A percentile compares a stretch with the other conserved stretches of the same genome.
These are phyloP conservation scores for Picea glauca DNA, from an alignment of 75 land plant species.

Conservation along the genomic window DNA sequence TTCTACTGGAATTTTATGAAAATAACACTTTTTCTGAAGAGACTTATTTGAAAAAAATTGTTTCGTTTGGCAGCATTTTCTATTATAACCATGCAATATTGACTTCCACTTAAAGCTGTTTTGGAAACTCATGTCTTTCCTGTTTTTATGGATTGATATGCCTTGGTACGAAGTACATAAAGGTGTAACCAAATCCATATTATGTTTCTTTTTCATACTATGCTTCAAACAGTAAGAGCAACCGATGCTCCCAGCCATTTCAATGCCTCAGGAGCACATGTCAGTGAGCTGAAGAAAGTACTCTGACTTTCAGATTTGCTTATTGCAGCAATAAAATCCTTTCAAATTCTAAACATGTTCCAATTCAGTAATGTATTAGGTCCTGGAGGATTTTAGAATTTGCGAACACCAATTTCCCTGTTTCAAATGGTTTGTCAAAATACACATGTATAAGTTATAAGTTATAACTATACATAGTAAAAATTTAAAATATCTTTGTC, in stretches of 20 bases:
- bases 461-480: neutral
- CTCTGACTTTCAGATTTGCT: neutral
- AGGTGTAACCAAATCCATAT: neutral
- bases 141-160: neutral
- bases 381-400: neutral
- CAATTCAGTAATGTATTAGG: neutral
- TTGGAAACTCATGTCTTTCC: neutral
- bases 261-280: neutral
- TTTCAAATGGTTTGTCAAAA: conserved; percentile 1
- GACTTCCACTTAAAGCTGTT: neutral
- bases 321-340: neutral
- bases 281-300: neutral
- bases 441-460: neutral
- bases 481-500: neutral
- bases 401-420: conserved; percentile 2
- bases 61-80: neutral
- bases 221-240: neutral
- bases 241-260: neutral
- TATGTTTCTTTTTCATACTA: neutral
- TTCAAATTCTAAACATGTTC: neutral
- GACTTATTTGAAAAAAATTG: neutral
- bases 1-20: neutral
- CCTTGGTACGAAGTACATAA: neutral
- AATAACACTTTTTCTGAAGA: neutral
- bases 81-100: neutral